Evolutionary conservation across 2,329 filamentous ascomycete genomes (phyloP).

Genomic region (Stromatinia cepivora): DNA sequence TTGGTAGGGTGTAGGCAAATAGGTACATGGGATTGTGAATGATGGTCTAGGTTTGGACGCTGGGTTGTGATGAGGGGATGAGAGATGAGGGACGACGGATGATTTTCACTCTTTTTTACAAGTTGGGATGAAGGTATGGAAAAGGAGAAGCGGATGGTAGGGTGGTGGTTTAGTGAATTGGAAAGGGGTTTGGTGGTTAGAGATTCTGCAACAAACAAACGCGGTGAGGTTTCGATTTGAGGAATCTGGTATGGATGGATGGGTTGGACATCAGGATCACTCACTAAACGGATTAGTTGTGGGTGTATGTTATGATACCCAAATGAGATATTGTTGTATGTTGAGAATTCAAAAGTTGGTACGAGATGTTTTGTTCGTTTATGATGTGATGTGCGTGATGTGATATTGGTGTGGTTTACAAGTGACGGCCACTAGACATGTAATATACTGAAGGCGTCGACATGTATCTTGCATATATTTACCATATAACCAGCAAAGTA

Average conservation of each 20-base stretch:
- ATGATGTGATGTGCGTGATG: not conserved
- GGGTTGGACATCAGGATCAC: conserved; percentile 3
- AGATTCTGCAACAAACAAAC: conserved; percentile 7
- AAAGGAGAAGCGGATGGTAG: not conserved
- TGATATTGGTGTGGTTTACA: not conserved
- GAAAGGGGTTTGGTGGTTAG: conserved; percentile 6
- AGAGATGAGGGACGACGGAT: conserved; percentile 16
- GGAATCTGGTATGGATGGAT: conserved; percentile 17
- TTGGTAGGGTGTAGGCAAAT: conserved; percentile 8
- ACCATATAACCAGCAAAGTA: no score
- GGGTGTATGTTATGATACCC: conserved; percentile 25
- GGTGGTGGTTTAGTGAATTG: not conserved
- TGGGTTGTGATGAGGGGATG: conserved; percentile 16
- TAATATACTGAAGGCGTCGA: not conserved
- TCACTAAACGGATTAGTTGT: conserved; percentile 13
- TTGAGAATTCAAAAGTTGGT: conserved; percentile 5
- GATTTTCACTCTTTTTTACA: conserved; percentile 18
- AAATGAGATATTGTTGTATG: not conserved
- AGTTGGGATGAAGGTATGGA: conserved; percentile 7
- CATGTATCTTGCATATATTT: not conserved
- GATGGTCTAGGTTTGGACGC: conserved; percentile 1
- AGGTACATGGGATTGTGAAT: conserved; percentile 13
- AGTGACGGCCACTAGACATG: not conserved
- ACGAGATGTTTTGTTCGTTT: not conserved
- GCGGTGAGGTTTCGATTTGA: not conserved